These are phyloP conservation scores for Penicillium olsonii DNA, from an alignment of 2,329 filamentous ascomycete species.

Conservation along the genomic window DNA sequence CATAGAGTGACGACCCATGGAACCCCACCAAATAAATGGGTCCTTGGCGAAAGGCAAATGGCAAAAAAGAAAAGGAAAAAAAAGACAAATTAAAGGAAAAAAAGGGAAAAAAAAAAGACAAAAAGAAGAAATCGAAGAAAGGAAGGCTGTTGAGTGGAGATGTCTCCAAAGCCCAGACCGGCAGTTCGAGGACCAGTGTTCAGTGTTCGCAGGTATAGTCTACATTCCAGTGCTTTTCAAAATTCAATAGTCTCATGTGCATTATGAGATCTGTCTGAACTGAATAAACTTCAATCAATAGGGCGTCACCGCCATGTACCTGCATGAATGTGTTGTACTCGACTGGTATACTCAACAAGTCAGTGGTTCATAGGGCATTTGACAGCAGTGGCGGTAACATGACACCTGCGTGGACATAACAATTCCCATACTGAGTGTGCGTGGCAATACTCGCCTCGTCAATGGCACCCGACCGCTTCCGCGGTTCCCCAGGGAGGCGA, in stretches of 20 bases:
- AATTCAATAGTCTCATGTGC: not conserved
- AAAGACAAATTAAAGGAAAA: slow-evolving; percentile 15
- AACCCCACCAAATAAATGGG: slow-evolving; percentile 16
- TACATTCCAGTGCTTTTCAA: no score
- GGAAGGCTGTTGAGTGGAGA: not conserved
- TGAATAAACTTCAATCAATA: no score
- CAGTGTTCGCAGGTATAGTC: no score
- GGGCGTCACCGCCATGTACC: not conserved
- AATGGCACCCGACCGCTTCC: slow-evolving; percentile 13
- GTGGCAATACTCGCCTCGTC: slow-evolving; percentile 22
- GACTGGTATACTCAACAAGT: no score
- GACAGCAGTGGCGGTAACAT: not conserved
- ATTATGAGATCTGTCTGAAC: no score
- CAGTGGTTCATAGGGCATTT: no score
- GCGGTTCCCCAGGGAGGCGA: slow-evolving; percentile 17
- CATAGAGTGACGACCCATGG: slow-evolving; percentile 20
- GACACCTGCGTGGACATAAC: not conserved
- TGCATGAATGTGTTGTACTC: not conserved
- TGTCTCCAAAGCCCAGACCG: not conserved
- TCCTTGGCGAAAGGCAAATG: slow-evolving; percentile 17
- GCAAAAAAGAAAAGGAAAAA: slow-evolving; percentile 6
- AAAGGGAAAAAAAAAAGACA: slow-evolving; percentile 11
- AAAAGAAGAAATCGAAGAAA: slow-evolving; percentile 21
- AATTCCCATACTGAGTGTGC: not conserved
- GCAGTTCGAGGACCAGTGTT: no score